Conservation (phyloP, 192 early-diverging fungal species). For the Mortierella claussenii region DNA sequence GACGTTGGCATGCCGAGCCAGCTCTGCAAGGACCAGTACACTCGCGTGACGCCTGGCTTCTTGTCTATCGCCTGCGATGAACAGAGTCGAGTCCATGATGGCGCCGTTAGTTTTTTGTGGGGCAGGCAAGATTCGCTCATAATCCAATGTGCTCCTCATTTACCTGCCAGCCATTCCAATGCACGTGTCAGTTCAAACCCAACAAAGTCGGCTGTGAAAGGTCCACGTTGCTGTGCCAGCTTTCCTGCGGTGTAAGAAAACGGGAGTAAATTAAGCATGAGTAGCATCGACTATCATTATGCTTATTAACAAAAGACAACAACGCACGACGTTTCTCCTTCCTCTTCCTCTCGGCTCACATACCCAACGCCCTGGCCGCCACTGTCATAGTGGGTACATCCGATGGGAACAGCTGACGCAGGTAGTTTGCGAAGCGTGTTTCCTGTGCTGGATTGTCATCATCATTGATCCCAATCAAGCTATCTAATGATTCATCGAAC, state of each 20-base stretch:
- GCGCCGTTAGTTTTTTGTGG: too few relatives aligned
- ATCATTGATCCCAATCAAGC: constrained; percentile 82
- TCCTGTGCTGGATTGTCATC: constrained; percentile 82
- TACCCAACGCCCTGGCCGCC: constrained; percentile 79
- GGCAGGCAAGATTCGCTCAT: too few relatives aligned
- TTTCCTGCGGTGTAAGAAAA: constrained; percentile 54
- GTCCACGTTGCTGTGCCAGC: constrained; percentile 70
- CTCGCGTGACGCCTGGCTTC: constrained; percentile 83
- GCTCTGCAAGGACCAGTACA: constrained; percentile 78
- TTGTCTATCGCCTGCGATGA: constrained; percentile 72
- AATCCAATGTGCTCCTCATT: background rate
- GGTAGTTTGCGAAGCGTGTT: constrained; percentile 85
- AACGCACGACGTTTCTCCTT: too few relatives aligned
- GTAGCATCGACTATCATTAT: background rate
- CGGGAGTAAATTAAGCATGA: background rate
- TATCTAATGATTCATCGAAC: too few relatives aligned
- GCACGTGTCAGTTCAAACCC: constrained; percentile 85
- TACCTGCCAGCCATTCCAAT: constrained; percentile 76
- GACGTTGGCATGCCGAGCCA: constrained; percentile 80
- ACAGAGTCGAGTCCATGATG: too few relatives aligned
- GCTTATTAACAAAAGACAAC: background rate
- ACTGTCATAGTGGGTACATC: constrained; percentile 75
- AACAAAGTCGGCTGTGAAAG: constrained; percentile 82
- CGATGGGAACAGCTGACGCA: constrained; percentile 78
- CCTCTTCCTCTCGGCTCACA: background rate